A percentile compares a stretch with the other conserved stretches of the same genome.
phyloP scores from a whole-genome alignment of 176 grass and related monocot species.

The Lolium rigidum region DNA sequence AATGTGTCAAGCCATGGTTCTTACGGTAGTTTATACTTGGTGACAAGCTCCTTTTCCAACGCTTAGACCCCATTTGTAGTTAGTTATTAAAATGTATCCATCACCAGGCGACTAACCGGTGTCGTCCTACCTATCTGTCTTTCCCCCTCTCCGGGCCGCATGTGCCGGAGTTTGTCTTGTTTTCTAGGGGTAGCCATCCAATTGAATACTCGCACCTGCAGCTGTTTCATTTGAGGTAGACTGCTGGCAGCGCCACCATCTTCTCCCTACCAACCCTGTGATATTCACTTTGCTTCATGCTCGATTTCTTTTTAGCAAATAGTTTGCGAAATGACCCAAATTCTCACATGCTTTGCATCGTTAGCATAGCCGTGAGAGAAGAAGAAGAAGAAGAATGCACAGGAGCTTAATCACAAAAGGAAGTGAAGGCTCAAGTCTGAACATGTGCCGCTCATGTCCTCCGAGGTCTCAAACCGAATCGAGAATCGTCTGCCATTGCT shows the following conservation, averaged over 20 bases:
- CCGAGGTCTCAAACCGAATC: not conserved
- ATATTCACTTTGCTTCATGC: not conserved
- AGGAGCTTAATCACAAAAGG: not conserved
- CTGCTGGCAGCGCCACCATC: slow-evolving; percentile 20
- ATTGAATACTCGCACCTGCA: slow-evolving; percentile 54
- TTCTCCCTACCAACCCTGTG: slow-evolving; percentile 43
- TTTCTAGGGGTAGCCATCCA: slow-evolving; percentile 35
- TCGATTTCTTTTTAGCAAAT: not conserved
- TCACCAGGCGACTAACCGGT: slow-evolving; percentile 20
- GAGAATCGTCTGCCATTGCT: slow-evolving; percentile 36
- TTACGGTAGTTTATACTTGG: not conserved
- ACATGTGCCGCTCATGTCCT: slow-evolving; percentile 10
- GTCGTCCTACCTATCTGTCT: slow-evolving; percentile 39
- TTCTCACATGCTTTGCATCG: not conserved
- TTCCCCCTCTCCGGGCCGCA: slow-evolving; percentile 22
- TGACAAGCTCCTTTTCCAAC: slow-evolving; percentile 24
- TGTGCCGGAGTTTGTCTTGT: slow-evolving; percentile 49
- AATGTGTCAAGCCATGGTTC: not conserved
- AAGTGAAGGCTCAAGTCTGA: slow-evolving; percentile 12
- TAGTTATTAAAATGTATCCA: slow-evolving; percentile 15
- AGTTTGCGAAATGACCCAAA: not conserved
- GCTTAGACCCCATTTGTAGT: not conserved
- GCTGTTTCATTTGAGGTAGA: slow-evolving; percentile 36
- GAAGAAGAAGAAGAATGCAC: not conserved
- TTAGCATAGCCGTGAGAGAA: not conserved